Evolutionary conservation across 495 filamentous ascomycete species (phyloP).

Genomic region (Daldinia concentrica): DNA sequence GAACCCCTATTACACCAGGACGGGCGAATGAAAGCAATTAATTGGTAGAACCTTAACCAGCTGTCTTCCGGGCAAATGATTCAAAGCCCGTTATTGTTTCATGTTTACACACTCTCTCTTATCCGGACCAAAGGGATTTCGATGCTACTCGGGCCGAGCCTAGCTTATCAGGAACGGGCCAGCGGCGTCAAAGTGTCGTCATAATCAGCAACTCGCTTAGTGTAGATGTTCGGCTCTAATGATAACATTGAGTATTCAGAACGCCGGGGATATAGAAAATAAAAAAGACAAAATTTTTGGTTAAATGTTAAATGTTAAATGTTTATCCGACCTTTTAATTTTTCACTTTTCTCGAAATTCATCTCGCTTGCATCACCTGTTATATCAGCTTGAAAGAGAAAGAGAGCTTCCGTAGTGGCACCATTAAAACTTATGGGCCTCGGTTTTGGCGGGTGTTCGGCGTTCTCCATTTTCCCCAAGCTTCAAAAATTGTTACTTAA

Average conservation of each 20-base stretch:
- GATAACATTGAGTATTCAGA: neutral
- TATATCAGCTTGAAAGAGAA: constrained; percentile 20
- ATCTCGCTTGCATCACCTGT: constrained; percentile 13
- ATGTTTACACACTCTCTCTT: neutral
- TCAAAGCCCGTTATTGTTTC: neutral
- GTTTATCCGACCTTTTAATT: neutral
- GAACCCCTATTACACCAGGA: neutral
- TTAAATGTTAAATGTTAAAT: no score
- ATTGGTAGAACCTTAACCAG: neutral
- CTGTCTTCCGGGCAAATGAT: neutral
- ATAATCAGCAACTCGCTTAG: constrained; percentile 14
- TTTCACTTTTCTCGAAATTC: neutral
- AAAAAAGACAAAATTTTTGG: no score
- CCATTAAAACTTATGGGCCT: constrained; percentile 20
- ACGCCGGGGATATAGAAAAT: neutral
- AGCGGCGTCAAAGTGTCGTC: constrained; percentile 30
- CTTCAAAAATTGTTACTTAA: constrained; percentile 12
- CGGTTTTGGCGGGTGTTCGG: constrained; percentile 31
- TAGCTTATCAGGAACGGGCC: constrained; percentile 35
- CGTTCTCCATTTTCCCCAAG: constrained; percentile 43
- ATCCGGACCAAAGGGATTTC: constrained; percentile 38
- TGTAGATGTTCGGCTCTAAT: neutral
- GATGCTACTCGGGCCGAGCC: constrained; percentile 34
- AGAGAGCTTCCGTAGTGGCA: constrained; percentile 18
- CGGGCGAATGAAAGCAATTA: neutral